Conservation (phyloP, 2,329 filamentous ascomycete genomes). For the Hymenoscyphus albidus region DNA sequence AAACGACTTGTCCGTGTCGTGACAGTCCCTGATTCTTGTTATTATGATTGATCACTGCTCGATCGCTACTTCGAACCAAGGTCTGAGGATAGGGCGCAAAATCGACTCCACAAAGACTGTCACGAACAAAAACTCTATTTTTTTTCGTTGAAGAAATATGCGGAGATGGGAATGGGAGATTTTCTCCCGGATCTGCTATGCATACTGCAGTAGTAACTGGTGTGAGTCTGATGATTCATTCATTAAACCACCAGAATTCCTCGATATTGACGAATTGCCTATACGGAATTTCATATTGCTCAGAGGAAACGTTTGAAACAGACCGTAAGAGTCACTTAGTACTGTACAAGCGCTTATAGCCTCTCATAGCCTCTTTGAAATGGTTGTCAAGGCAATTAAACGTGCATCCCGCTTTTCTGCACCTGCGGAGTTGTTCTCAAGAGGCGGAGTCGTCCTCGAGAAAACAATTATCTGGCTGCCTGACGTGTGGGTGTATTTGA, state of each 20-base stretch:
- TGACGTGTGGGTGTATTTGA: constrained; percentile 4
- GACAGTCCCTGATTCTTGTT: no score
- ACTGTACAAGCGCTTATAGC: neutral
- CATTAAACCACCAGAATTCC: neutral
- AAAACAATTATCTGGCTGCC: constrained; percentile 6
- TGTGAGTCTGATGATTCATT: constrained; percentile 6
- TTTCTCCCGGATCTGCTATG: constrained; percentile 4
- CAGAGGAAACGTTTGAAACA: neutral
- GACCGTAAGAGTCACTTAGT: neutral
- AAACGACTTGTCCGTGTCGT: neutral
- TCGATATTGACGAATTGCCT: neutral
- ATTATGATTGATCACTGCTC: neutral
- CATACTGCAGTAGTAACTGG: neutral
- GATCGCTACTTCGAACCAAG: neutral
- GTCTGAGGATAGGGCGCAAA: neutral
- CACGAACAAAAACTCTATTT: neutral
- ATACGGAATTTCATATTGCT: neutral
- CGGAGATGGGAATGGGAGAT: neutral
- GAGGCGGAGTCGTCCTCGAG: neutral
- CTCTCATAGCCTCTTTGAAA: neutral
- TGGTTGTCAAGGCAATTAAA: constrained; percentile 1
- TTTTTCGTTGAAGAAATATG: neutral
- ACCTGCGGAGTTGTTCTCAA: neutral
- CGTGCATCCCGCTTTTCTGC: constrained; percentile 14
- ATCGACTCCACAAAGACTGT: neutral